Evolutionary conservation across 805 yeast species (phyloP).

Genomic region (Monosporozyma solicola): DNA sequence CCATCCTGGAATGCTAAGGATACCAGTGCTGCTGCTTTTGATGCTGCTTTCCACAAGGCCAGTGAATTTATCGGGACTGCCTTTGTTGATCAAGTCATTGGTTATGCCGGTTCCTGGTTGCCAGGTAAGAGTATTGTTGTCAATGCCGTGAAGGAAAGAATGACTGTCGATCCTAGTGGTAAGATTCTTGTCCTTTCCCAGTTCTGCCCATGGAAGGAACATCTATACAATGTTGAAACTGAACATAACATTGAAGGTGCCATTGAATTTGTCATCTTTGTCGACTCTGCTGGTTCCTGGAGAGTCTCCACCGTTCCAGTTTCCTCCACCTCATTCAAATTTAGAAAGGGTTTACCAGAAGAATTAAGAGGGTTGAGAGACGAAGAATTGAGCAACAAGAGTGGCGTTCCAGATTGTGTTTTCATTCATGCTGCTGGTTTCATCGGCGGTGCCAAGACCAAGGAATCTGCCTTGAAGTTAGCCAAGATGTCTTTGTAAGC

Average conservation of each 20-base stretch:
- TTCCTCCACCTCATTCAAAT: conserved; percentile 67
- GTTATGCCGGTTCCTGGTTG: conserved; percentile 79
- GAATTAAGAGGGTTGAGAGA: conserved; percentile 95
- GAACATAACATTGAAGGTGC: conserved; percentile 45
- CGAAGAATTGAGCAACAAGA: conserved; percentile 57
- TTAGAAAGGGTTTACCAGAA: conserved; percentile 82
- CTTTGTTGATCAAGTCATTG: conserved; percentile 56
- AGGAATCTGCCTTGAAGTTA: conserved; percentile 67
- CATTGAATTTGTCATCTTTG: conserved; percentile 69
- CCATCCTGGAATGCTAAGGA: conserved; percentile 72
- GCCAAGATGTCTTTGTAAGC: conserved; percentile 41
- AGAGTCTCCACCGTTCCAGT: conserved; percentile 89
- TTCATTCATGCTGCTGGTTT: conserved; percentile 96
- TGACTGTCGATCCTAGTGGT: conserved; percentile 56
- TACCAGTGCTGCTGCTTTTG: conserved; percentile 55
- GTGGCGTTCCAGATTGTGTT: conserved; percentile 82
- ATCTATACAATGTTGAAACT: conserved; percentile 64
- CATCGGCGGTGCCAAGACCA: conserved; percentile 85
- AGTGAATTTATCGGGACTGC: conserved; percentile 76
- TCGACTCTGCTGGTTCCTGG: conserved; percentile 66
- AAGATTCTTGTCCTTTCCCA: conserved; percentile 63
- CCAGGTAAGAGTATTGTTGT: conserved; percentile 78
- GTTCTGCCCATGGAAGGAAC: conserved; percentile 95
- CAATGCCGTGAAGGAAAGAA: conserved; percentile 54
- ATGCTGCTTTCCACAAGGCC: conserved; percentile 58